Base-by-base conservation (phyloP, 2,329 filamentous ascomycete species). In the Cladosporium sp. region DNA sequence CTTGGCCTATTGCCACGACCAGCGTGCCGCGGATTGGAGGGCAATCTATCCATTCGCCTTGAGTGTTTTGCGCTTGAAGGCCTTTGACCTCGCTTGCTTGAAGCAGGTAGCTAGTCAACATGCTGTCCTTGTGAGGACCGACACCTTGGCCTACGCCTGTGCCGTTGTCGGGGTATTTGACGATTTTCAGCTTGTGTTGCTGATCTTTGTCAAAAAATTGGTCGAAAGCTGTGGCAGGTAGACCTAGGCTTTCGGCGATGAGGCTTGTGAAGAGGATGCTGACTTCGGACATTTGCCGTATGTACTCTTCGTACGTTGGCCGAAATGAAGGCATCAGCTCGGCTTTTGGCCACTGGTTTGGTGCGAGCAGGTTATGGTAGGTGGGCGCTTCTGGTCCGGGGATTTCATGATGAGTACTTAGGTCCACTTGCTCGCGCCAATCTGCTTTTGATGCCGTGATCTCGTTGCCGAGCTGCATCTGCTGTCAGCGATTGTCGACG, bases 121-220 rank as follows among this genome's bases (percentile, higher is more conserved):
- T 94, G 72, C 87, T 90, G 77, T 94, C 92, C 78, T 94, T 94
- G 81, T 94, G 91, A 38, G 92, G 91, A 0, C 91, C 92, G 0
- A 93, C 85, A 32, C 85, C 85, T 71, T 87, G 85, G 1, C 90
- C 71, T 81, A 78, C 79, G 41, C 80, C 87, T 71, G 89, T 87
- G 64, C 81, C 80, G 66, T 62, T 74, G 75, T 95, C 92, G 0
- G 92, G 92, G 75, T 95, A 96, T 80, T 91, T 92, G 67, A 96
- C 89, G 67, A 96, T 89, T 63, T 96, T 96, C 73, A 96, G 84
- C 82, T 96, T 96, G 81, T 96, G 92, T 80, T 95, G 92, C 81
- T 82, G 84, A 51, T 84, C 78, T 1, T 72, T 72, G 75, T 93
- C 91, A 78, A 94, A 94, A 82, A 93, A 96, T 72, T 86, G 87